These are phyloP conservation scores for Sanghuangporus weigelae DNA, from an alignment of 1,284 basidiomycete species.

Conservation along the genomic window DNA sequence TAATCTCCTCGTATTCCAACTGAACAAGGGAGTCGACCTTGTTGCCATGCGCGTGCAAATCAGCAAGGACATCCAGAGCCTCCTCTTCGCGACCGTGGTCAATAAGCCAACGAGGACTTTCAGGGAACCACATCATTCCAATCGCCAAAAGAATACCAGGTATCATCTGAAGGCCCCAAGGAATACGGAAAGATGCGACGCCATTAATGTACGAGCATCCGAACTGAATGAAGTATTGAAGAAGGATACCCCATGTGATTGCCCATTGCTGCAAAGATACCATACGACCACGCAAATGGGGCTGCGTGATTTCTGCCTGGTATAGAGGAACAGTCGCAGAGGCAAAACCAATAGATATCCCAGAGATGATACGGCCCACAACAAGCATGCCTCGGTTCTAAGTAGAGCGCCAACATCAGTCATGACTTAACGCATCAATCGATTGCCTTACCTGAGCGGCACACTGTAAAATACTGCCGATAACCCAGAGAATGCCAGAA, in stretches of 20 bases:
- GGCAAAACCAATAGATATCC: slow-evolving; percentile 53
- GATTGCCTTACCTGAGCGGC: slow-evolving; percentile 44
- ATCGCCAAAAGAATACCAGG: slow-evolving; percentile 62
- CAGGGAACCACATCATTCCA: slow-evolving; percentile 68
- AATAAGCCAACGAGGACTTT: slow-evolving; percentile 52
- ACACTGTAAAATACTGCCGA: slow-evolving; percentile 66
- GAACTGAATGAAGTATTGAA: slow-evolving; percentile 72
- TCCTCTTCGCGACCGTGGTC: slow-evolving; percentile 60
- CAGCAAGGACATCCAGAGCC: slow-evolving; percentile 71
- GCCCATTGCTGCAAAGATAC: slow-evolving; percentile 77
- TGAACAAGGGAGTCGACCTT: slow-evolving; percentile 58
- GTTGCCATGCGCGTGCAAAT: slow-evolving; percentile 75
- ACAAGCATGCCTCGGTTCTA: slow-evolving; percentile 66
- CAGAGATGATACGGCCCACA: slow-evolving; percentile 60
- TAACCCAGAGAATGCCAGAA: slow-evolving; percentile 63
- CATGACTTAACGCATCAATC: background rate
- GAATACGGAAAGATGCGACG: slow-evolving; percentile 68
- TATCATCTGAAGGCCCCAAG: slow-evolving; percentile 76
- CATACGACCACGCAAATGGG: slow-evolving; percentile 66
- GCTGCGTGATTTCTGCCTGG: slow-evolving; percentile 58
- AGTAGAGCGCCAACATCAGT: background rate
- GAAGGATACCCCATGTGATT: slow-evolving; percentile 71
- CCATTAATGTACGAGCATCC: slow-evolving; percentile 71
- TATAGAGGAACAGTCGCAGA: slow-evolving; percentile 64
- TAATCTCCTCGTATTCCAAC: slow-evolving; percentile 79